phyloP scores from a whole-genome alignment of 352 stramenopile species.

The Peronosclerospora sorghi region DNA sequence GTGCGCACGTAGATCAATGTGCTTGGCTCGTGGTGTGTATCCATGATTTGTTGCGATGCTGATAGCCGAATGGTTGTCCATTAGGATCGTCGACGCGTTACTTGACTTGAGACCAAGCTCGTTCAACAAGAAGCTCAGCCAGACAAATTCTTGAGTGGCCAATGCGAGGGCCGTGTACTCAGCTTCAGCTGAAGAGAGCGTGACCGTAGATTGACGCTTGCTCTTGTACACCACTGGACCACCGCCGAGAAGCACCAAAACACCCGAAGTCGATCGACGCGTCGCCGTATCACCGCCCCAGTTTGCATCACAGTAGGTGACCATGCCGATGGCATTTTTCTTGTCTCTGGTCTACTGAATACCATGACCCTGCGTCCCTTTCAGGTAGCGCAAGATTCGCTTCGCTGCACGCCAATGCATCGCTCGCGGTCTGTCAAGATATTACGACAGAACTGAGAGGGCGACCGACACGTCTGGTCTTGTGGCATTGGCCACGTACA shows the following conservation, averaged over 20 bases:
- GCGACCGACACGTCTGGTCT: slow-evolving; percentile 7
- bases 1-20: no score
- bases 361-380: neutral
- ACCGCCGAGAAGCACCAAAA: neutral
- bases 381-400: slow-evolving; percentile 7
- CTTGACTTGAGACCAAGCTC: no score
- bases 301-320: slow-evolving; percentile 1
- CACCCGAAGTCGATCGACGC: slow-evolving; percentile 1
- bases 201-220: slow-evolving; percentile 1
- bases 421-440: slow-evolving; percentile 5
- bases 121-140: neutral
- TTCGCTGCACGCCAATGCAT: slow-evolving; percentile 10
- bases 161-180: slow-evolving; percentile 7
- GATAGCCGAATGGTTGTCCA: slow-evolving; percentile 6
- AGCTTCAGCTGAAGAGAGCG: slow-evolving; percentile 1
- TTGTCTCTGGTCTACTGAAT: neutral
- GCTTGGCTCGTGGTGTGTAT: no score
- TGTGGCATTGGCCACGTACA: slow-evolving; percentile 17
- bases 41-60: no score
- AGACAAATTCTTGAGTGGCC: slow-evolving; percentile 1
- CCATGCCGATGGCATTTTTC: neutral
- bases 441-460: slow-evolving; percentile 1
- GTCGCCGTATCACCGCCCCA: slow-evolving; percentile 1
- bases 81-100: no score
- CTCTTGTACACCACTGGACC: slow-evolving; percentile 3